A percentile compares a stretch with the other conserved stretches of the same genome.
Conservation (phyloP, 805 yeast species). For the Metschnikowia aberdeeniae region DNA sequence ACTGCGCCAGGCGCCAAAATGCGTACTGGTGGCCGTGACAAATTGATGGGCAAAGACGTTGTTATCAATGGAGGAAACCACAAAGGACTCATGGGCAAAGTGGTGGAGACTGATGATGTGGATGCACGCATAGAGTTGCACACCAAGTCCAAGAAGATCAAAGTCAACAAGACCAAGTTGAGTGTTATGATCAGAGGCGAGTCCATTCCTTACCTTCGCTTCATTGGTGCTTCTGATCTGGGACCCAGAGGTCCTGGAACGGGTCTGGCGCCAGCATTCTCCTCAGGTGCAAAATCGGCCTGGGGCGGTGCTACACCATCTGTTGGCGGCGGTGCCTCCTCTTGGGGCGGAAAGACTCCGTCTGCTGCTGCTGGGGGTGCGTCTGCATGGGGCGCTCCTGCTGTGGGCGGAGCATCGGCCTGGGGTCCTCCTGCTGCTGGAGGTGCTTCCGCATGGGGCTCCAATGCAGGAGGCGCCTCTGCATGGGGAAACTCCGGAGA, state of each 20-base stretch:
- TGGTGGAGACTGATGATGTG: conserved; percentile 89
- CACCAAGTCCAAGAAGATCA: conserved; percentile 83
- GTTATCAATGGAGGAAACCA: conserved; percentile 87
- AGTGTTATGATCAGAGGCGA: conserved; percentile 68
- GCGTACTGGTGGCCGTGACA: conserved; percentile 70
- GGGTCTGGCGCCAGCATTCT: conserved; percentile 29
- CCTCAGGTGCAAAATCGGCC: conserved; percentile 48
- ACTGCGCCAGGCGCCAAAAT: conserved; percentile 47
- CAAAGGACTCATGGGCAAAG: conserved; percentile 91
- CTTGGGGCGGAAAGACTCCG: conserved; percentile 26
- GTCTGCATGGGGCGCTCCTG: conserved; percentile 35
- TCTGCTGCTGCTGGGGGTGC: conserved; percentile 33
- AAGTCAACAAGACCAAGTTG: conserved; percentile 75
- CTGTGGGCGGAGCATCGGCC: conserved; percentile 24
- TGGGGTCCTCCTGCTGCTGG: conserved; percentile 25
- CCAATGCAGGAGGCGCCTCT: conserved; percentile 42
- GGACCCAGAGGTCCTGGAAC: conserved; percentile 17
- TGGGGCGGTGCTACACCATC: conserved; percentile 40
- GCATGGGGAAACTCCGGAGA: conserved; percentile 17
- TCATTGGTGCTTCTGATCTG: conserved; percentile 50
- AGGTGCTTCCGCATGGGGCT: conserved; percentile 34
- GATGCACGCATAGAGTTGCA: conserved; percentile 91
- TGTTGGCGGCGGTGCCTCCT: conserved; percentile 37
- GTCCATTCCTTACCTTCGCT: conserved; percentile 74
- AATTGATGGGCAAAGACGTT: conserved; percentile 77